Evolutionary conservation across 1,284 basidiomycete genomes (phyloP).

Genomic region (Fomitiporia mediterranea): DNA sequence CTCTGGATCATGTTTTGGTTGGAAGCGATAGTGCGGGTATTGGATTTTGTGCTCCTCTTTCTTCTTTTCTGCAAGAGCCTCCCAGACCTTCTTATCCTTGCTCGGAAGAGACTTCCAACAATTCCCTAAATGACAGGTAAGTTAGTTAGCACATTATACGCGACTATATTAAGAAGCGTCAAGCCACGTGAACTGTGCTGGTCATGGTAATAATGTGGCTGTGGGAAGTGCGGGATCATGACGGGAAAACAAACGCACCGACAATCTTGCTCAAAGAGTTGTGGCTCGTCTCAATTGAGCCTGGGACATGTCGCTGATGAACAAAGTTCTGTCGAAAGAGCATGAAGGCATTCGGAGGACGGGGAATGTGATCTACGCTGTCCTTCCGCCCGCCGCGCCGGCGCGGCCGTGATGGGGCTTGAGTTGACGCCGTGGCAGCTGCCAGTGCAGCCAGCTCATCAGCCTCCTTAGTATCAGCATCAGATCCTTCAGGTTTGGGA

Average conservation of each 20-base stretch:
- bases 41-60: conserved; percentile 60
- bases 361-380: conserved; percentile 70
- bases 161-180: neutral
- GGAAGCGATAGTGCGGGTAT: conserved; percentile 69
- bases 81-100: conserved; percentile 65
- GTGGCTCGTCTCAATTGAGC: conserved; percentile 80
- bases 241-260: conserved; percentile 36
- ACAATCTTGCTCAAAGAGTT: conserved; percentile 73
- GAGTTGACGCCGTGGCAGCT: neutral
- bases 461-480: neutral
- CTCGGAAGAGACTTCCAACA: conserved; percentile 63
- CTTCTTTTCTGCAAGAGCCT: conserved; percentile 56
- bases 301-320: conserved; percentile 73
- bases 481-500: neutral
- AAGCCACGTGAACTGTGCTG: neutral
- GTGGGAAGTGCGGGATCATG: neutral
- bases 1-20: conserved; percentile 56
- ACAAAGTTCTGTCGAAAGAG: conserved; percentile 89
- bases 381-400: conserved; percentile 17
- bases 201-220: neutral
- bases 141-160: neutral
- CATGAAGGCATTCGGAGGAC: conserved; percentile 92
- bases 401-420: conserved; percentile 5
- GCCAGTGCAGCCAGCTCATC: conserved; percentile 2
- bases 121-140: conserved; percentile 44